phyloP scores from a whole-genome alignment of 202 grass and related monocot species.

The Carex sylvatica region DNA sequence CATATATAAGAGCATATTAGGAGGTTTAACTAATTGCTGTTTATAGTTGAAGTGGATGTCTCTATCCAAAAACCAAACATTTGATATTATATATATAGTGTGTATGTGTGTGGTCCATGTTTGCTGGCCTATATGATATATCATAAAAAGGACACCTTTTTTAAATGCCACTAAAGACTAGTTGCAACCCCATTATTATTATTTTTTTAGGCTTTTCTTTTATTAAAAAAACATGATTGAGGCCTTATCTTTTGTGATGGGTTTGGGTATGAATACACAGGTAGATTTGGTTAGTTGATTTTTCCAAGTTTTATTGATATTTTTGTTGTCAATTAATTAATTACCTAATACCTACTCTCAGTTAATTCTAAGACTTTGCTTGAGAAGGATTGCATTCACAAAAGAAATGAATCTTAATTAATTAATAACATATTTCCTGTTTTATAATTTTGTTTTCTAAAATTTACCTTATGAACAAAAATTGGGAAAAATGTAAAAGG shows the following conservation, averaged over 20 bases:
- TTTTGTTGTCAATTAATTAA: background rate
- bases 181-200: background rate
- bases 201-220: background rate
- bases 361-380: background rate
- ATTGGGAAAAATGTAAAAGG: too few species aligned
- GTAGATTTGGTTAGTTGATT: background rate
- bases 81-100: background rate
- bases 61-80: background rate
- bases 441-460: background rate
- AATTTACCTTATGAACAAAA: background rate
- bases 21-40: background rate
- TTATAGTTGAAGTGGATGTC: conserved; percentile 1
- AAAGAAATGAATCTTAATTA: background rate
- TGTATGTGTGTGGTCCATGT: background rate
- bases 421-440: background rate
- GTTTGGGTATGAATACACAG: background rate
- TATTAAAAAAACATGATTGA: background rate
- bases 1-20: too few species aligned
- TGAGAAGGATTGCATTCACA: background rate
- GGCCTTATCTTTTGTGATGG: background rate
- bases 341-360: background rate
- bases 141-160: background rate
- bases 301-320: background rate
- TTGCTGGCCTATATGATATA: background rate
- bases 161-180: background rate